Evolutionary conservation across 306 rosid species (phyloP).

Genomic region (Heteromeles arbutifolia): DNA sequence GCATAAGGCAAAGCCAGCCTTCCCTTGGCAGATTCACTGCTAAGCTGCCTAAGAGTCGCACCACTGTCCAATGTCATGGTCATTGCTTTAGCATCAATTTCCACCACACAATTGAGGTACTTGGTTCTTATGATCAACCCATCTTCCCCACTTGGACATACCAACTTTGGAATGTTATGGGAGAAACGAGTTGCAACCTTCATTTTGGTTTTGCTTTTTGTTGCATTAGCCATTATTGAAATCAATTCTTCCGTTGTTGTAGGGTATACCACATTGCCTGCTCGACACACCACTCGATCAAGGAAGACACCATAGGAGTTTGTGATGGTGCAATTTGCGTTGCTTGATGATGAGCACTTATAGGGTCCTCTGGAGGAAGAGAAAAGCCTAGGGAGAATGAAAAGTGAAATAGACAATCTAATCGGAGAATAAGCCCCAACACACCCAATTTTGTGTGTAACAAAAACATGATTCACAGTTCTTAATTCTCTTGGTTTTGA

Average conservation of each 20-base stretch:
- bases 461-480: conserved; percentile 16
- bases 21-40: conserved; percentile 38
- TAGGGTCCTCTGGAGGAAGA: conserved; percentile 52
- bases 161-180: conserved; percentile 69
- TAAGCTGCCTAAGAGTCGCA: conserved; percentile 41
- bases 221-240: conserved; percentile 39
- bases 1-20: conserved; percentile 55
- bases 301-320: conserved; percentile 66
- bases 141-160: conserved; percentile 43
- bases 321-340: conserved; percentile 57
- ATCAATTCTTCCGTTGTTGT: conserved; percentile 40
- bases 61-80: conserved; percentile 55
- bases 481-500: not conserved
- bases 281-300: conserved; percentile 41
- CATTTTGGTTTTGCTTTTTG: conserved; percentile 25
- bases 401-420: conserved; percentile 8
- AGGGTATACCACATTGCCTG: conserved; percentile 32
- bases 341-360: conserved; percentile 41
- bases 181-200: conserved; percentile 50
- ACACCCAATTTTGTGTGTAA: not conserved
- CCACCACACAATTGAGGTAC: conserved; percentile 30
- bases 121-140: conserved; percentile 73
- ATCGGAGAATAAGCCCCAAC: not conserved
- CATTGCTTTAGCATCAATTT: conserved; percentile 31
- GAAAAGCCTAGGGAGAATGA: conserved; percentile 14